phyloP scores from a whole-genome alignment of 352 stramenopile genomes.

The Pythium inflatum region DNA sequence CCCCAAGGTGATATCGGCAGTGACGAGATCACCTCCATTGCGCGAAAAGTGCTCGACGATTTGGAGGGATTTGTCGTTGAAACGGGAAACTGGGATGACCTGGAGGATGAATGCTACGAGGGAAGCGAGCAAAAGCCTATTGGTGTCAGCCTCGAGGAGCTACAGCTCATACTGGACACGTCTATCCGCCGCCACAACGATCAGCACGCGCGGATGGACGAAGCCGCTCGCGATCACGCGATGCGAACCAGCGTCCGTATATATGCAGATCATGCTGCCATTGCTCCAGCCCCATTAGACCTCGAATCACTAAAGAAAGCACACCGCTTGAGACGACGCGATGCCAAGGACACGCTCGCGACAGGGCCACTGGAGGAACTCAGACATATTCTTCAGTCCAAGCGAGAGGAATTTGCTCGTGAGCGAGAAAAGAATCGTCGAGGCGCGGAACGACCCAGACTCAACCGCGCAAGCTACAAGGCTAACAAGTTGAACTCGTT shows the following conservation, averaged over 20 bases:
- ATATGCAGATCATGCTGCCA: not conserved
- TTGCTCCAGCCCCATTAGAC: not conserved
- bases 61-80: slow-evolving; percentile 56
- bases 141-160: slow-evolving; percentile 45
- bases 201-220: not conserved
- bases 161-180: slow-evolving; percentile 56
- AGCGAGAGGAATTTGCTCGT: slow-evolving; percentile 20
- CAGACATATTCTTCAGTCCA: slow-evolving; percentile 13
- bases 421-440: slow-evolving; percentile 7
- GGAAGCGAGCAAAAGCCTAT: slow-evolving; percentile 13
- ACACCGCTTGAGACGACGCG: not conserved
- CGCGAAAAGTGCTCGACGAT: slow-evolving; percentile 49
- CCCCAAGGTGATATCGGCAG: not conserved
- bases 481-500: too few relatives aligned
- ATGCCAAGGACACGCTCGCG: not conserved
- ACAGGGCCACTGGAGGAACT: not conserved
- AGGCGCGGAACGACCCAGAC: not conserved
- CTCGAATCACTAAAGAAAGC: not conserved
- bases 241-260: too few relatives aligned
- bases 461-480: too few relatives aligned
- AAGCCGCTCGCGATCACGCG: not conserved
- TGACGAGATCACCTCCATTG: slow-evolving; percentile 35
- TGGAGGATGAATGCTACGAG: slow-evolving; percentile 15
- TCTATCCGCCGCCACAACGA: slow-evolving; percentile 54
- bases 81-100: not conserved